Base-by-base conservation (phyloP, 2,329 filamentous ascomycete genomes). In the Penicillium janthinellum region DNA sequence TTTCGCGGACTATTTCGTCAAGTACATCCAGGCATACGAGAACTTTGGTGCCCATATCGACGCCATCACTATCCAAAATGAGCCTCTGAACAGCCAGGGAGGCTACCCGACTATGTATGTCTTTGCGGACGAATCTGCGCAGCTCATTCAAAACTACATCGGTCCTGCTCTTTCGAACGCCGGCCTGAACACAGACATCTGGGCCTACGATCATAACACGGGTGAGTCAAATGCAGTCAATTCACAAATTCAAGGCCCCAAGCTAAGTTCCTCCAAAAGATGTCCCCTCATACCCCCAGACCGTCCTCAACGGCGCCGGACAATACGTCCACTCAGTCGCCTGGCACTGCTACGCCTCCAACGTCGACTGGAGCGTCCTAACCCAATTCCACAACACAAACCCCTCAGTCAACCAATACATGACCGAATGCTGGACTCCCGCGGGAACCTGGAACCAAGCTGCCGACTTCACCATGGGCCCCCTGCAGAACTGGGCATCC, bases 171-270 rank as follows among this genome's bases (percentile, higher is more conserved):
- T 74, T 22, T 54, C 63, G 12, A 58, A 66, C 2, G 69, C 70
- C 11, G 64, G 62, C 4, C 55, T 71, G 6, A 45, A 59, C 28
- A 70, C 73, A 0, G 52, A 63, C 10, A 66, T 76, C 17, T 71
- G 75, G 69, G 73, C 75, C 7, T 76, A 76, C 53, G 75, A 78
- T 53, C 75, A 78, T 60, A 77, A 78, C 56, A 78, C 75, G 4
- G 67, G 69, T 68, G 63, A 22, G 53, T 39, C 11, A 6, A 20
- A 4, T 22, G 17, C n/a, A 1, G 14, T 12, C 8, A 31, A 14
- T n/a, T 8, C n/a, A 28, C 4, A 14, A 5, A 5, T 25, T 1
- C 2, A 12, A 17, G 12, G 7, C 38, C 34, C 34, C 11, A 47
- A n/a, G 38, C 37, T 53, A 53, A 53, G 4, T 1, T 53, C 15